A percentile compares a stretch with the other conserved stretches of the same genome.
Conservation (phyloP, 768 basidiomycete species). For the Kwoniella bestiolae region DNA sequence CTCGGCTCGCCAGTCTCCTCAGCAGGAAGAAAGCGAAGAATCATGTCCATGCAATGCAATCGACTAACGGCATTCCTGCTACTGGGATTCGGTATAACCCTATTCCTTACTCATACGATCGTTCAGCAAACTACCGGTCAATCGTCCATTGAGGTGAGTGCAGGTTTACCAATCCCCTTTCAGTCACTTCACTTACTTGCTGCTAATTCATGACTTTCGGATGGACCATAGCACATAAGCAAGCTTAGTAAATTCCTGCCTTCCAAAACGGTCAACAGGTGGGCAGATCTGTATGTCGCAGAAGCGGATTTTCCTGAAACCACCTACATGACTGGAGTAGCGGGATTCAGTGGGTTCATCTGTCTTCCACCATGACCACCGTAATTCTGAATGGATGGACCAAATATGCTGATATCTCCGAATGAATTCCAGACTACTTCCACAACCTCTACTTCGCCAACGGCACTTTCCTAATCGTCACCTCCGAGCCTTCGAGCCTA, state of each 20-base stretch:
- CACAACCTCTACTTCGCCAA: constrained; percentile 32
- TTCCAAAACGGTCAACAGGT: constrained; percentile 8
- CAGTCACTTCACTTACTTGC: neutral
- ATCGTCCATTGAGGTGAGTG: constrained; percentile 2
- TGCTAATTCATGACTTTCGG: too few relatives aligned
- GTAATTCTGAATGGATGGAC: neutral
- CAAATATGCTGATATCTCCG: neutral
- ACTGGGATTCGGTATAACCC: neutral
- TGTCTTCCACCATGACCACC: neutral
- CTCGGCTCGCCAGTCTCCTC: neutral
- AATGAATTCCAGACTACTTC: constrained; percentile 16
- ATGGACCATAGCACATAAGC: constrained; percentile 12
- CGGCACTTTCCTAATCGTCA: constrained; percentile 27
- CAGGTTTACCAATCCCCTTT: neutral
- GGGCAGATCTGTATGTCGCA: constrained; percentile 18
- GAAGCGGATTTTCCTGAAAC: constrained; percentile 22
- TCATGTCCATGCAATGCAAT: neutral
- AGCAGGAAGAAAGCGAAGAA: neutral
- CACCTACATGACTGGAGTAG: constrained; percentile 18
- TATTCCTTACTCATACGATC: constrained; percentile 6
- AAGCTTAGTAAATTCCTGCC: constrained; percentile 4
- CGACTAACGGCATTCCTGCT: constrained; percentile 4
- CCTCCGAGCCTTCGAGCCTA: constrained; percentile 10
- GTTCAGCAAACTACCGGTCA: constrained; percentile 4
- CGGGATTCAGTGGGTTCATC: constrained; percentile 23